Conservation (phyloP, 2,329 filamentous ascomycete species). For the Colletotrichum siamense region DNA sequence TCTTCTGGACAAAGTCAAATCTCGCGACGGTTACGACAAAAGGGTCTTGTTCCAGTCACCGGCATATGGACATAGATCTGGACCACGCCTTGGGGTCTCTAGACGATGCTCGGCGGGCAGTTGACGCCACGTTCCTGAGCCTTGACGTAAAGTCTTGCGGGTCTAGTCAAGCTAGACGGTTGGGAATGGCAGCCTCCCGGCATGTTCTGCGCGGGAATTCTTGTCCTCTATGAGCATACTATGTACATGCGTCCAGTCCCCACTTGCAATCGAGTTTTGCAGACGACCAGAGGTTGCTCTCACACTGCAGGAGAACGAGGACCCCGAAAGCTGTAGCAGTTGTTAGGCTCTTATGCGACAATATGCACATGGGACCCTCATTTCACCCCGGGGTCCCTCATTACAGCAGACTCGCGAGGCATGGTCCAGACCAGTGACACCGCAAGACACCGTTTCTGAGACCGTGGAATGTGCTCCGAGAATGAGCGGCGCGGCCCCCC, state of each 20-base stretch:
- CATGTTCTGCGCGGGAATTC: not conserved
- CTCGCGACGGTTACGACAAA: not conserved
- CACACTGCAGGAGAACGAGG: not conserved
- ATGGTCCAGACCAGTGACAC: not conserved
- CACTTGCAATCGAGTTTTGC: not conserved
- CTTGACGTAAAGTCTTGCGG: slow-evolving; percentile 7
- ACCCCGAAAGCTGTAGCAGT: not conserved
- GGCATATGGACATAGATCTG: not conserved
- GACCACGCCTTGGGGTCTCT: not conserved
- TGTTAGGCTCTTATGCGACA: not conserved
- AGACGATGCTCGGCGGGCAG: not conserved
- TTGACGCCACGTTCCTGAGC: slow-evolving; percentile 17
- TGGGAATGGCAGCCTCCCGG: not conserved
- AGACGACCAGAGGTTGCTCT: not conserved
- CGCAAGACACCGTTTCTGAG: not conserved
- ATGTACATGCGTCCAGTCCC: not conserved
- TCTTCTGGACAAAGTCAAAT: not conserved
- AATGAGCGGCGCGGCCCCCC: not conserved
- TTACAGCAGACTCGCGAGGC: not conserved
- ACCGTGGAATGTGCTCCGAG: not conserved
- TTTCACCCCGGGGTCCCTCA: not conserved
- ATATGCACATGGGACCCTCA: not conserved
- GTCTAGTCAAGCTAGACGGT: not conserved
- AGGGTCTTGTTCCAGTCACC: not conserved
- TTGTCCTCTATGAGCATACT: not conserved